Evolutionary conservation across 2,329 filamentous ascomycete species (phyloP), one percentile per base, ranked within the genome.

Genomic region (Claviceps monticola): DNA sequence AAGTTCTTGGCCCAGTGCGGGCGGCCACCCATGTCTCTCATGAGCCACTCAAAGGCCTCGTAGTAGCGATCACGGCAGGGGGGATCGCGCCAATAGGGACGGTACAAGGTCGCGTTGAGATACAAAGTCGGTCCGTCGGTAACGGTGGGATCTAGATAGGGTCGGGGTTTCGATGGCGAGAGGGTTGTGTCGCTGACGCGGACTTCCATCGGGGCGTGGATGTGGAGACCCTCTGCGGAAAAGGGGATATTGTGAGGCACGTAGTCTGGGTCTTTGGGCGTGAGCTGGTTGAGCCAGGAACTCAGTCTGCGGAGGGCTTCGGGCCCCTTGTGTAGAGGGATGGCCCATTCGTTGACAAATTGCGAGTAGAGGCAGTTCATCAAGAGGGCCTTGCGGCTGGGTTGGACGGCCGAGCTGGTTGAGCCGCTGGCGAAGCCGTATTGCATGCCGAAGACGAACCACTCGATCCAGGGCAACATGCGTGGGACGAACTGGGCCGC

Each of bases 361-460:
- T 98, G 93, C n/a, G 86, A 91, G 73, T 96, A 98, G 5, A 97
- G 78, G 62, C 93, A 98, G 71, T 98, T 93, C 86, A 98, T 91
- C 50, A 96, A 75, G 46, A 97, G 78, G 13, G 89, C 91, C 56
- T 84, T 74, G 54, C 85, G 81, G 56, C 85, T 86, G 21, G 84
- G 82, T 67, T 96, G 86, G 17, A 96, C 79, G 5, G 85, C 91
- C n/a, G 76, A 74, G 42, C 81, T 84, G 50, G 76, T 75, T 3
- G 75, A 76, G 48, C 81, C 82, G 55, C 87, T 79, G 37, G 74
- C 74, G 74, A 96, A 96, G 49, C 91, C 91, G 65, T 96, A 97
- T 67, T 97, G 90, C 86, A 97, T 88, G 59, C 90, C 89, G 61
- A 96, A 96, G 51, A 97, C 86, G 65, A 96, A 91, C 86, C 89